Evolutionary conservation across 2,329 filamentous ascomycete genomes (phyloP), one percentile per base, ranked within the genome.

Genomic region (Talaromyces sp.): DNA sequence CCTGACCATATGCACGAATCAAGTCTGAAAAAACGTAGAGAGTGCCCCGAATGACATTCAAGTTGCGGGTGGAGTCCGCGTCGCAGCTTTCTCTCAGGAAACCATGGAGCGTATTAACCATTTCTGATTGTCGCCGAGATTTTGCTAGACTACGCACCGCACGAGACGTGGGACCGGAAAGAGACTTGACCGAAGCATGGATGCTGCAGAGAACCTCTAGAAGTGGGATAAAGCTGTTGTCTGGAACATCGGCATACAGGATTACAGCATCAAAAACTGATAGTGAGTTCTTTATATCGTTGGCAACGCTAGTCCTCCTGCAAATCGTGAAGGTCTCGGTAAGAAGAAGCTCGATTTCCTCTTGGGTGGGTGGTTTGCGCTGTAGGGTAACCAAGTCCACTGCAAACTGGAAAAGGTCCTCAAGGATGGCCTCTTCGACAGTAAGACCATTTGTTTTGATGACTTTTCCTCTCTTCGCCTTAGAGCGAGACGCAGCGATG

Each of bases 181-280:
- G 57, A 30, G 73, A 67, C 51, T 73, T 76, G 27, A 76, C 74
- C 17, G 73, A 76, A 32, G 72, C 71, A 61, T 75, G 73, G 22
- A 76, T 76, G 53, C 72, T 75, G 64, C 73, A 76, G 32, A 76
- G 62, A 29, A 76, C 72, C 49, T 76, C 73, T 24, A 76, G 57
- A 44, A 76, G 58, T 24, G 66, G 60, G 32, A 65, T 52, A 42
- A 76, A 74, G 47, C 68, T 75, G 51, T 57, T 55, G 37, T 74
- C 65, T 3, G 74, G 74, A 2, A 76, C 65, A 55, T 72, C 65
- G n/a, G 68, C 65, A 51, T 71, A 75, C 29, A 71, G 60, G 40
- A 76, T 75, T 37, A 75, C 65, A n/a, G 73, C 70, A 52, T 75
- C 74, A 47, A 76, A 74, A 10, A 76, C 65, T 20, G 68, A 65